Percentiles rank a stretch among this genome's conserved stretches.
These are phyloP conservation scores for Cordyceps pruinosa DNA, from an alignment of 2,329 filamentous ascomycete genomes.

Conservation along the genomic window DNA sequence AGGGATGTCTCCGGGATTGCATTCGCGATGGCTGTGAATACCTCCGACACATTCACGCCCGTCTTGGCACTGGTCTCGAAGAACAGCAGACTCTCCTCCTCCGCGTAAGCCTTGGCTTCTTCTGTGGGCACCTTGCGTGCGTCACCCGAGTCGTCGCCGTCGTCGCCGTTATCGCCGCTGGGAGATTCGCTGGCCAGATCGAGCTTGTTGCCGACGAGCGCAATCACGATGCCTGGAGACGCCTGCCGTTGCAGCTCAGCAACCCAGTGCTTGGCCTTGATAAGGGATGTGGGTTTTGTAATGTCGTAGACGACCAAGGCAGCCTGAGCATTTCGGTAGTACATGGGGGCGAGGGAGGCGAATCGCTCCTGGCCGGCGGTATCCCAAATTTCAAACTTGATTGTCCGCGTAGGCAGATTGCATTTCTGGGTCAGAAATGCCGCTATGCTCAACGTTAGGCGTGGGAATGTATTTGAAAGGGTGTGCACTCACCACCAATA, in stretches of 20 bases:
- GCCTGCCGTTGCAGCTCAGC: constrained; percentile 95
- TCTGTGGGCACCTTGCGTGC: constrained; percentile 84
- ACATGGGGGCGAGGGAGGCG: constrained; percentile 94
- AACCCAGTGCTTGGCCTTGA: constrained; percentile 98
- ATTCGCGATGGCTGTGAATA: constrained; percentile 97
- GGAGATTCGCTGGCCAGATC: constrained; percentile 67
- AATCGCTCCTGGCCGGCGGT: constrained; percentile 97
- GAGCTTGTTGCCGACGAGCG: constrained; percentile 92
- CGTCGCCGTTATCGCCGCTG: constrained; percentile 45
- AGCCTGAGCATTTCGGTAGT: constrained; percentile 97
- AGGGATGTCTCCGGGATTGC: constrained; percentile 94
- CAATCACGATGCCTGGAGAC: constrained; percentile 92
- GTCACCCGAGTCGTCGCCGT: constrained; percentile 59
- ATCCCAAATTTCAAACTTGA: constrained; percentile 96
- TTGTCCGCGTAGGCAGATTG: constrained; percentile 85
- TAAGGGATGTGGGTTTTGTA: constrained; percentile 88
- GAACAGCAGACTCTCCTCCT: constrained; percentile 89
- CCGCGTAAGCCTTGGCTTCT: constrained; percentile 87
- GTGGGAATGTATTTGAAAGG: neutral
- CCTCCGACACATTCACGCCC: constrained; percentile 86
- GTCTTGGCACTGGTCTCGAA: constrained; percentile 98
- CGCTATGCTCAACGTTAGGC: constrained; percentile 44
- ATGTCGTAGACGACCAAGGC: constrained; percentile 98
- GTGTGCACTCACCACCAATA: constrained; percentile 70
- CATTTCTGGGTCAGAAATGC: constrained; percentile 99